Evolutionary conservation across 2,329 filamentous ascomycete species (phyloP).

Genomic region (Trichoderma breve): DNA sequence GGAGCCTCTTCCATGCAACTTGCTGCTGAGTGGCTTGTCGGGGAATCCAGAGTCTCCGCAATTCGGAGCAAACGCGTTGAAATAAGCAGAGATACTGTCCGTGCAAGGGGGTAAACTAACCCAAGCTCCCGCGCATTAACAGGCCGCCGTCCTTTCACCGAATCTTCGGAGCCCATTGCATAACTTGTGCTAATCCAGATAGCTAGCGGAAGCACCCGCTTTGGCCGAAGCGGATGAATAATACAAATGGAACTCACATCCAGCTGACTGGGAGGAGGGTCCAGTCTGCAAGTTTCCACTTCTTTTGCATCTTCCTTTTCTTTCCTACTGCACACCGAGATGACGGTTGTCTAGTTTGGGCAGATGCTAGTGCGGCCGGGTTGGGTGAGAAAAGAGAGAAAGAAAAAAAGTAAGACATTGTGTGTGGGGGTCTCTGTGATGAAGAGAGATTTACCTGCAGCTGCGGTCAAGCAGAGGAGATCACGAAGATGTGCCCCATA

Average conservation of each 20-base stretch:
- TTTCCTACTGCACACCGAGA: not conserved
- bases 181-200: not conserved
- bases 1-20: not conserved
- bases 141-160: not conserved
- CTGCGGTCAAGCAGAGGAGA: not conserved
- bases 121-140: conserved; percentile 4
- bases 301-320: not conserved
- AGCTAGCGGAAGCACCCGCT: not conserved
- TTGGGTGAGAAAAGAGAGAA: not conserved
- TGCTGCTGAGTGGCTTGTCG: not conserved
- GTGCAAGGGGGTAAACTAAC: not conserved
- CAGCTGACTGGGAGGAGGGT: not conserved
- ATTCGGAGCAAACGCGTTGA: conserved; percentile 4
- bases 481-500: not conserved
- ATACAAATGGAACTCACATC: not conserved
- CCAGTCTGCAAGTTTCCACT: not conserved
- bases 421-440: not conserved
- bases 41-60: not conserved
- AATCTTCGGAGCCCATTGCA: not conserved
- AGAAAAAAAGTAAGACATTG: not conserved
- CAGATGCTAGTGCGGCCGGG: not conserved
- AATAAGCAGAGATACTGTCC: conserved; percentile 3
- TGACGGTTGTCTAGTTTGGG: not conserved
- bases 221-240: not conserved
- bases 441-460: not conserved